Evolutionary conservation across 345 rosid genomes (phyloP), one percentile per base, ranked within the genome.

Genomic region (Lepidium didymum): DNA sequence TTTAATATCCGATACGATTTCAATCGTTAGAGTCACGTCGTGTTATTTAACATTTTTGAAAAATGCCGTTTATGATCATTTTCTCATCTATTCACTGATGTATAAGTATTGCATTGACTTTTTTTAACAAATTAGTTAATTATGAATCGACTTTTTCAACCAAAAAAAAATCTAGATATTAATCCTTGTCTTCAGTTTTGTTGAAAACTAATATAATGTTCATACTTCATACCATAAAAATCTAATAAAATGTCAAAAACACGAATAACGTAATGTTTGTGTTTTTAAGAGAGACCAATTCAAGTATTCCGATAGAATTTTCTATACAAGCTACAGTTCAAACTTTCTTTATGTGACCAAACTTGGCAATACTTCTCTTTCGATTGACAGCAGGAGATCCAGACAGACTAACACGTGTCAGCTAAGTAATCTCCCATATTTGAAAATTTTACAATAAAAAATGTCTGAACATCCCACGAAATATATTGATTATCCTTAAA

Each of bases 1-100:
- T 38, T 55, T 38, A 54, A n/a, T 54, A 54, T 47, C 29, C 19
- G 8, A 25, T 62, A 19, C 19, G 59, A 62, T 34, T 44, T 50
- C 56, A 72, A 56, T 72, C 76, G 43, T 72, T 72, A 55, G 7
- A 11, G 6, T 56, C 76, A 72, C 75, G 75, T 63, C 50, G 64
- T 63, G 50, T 55, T 45, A 63, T 31, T 52, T 43, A 14, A 42
- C 56, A 62, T 15, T 52, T 25, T 35, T 62, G 68, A 23, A 53
- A 43, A 53, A 10, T 15, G 18, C 10, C 0, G 58, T 69, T 69
- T 56, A 36, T 46, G 49, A 46, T 46, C 64, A 11, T 56, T 68
- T 23, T 21, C 34, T 12, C 13, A 50, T 50, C 49, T 11, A 23
- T 11, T 50, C 37, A 50, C 35, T 13, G 38, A 15, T 51, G 31